Base-by-base conservation (phyloP, 2,329 filamentous ascomycete species). In the Trichoderma hamatum region DNA sequence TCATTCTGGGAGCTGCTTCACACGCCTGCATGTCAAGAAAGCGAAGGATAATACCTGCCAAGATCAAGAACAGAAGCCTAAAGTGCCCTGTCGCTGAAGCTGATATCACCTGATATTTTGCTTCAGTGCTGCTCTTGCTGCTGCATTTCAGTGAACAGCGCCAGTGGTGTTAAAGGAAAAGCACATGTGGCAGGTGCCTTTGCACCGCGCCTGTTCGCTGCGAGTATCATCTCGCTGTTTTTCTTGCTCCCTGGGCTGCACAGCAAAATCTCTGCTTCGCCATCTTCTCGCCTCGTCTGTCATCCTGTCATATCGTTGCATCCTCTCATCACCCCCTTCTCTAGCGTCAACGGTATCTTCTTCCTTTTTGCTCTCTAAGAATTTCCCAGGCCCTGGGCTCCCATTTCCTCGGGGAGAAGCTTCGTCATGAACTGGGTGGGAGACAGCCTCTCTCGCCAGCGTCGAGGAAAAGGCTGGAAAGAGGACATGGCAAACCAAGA, bases 371-470 rank as follows among this genome's bases (percentile, higher is more conserved):
- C 14, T 14, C 14, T 26, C 14, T 13, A 6, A 16, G 14, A 13
- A 13, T 13, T 26, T 14, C 24, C 24, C 24, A 28, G n/a, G 9
- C 26, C 32, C 9, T 24, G 21, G 6, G 5, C 16, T 11, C 14
- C 32, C 21, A 13, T 21, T 24, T 6, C 7, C 32, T 39, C 16
- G 2, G n/a, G 13, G 30, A 13, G 24, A 14, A 34, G 26, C 21
- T 5, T 26, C 62, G 72, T 36, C 52, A 83, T 83, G 81, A 83
- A 83, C 71, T 82, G 82, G 80, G 82, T 78, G 2, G 79, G 80
- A 70, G 79, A 80, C 11, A 70, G 74, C 39, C 77, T 81, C 26
- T 75, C 79, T 54, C 79, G 81, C 10, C 76, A 82, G 69, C 76
- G 77, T 30, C 76, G 76, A 43, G 75, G 76, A 7, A 79, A 75